Conservation (phyloP, 306 rosid genomes). For the Vigna unguiculata region DNA sequence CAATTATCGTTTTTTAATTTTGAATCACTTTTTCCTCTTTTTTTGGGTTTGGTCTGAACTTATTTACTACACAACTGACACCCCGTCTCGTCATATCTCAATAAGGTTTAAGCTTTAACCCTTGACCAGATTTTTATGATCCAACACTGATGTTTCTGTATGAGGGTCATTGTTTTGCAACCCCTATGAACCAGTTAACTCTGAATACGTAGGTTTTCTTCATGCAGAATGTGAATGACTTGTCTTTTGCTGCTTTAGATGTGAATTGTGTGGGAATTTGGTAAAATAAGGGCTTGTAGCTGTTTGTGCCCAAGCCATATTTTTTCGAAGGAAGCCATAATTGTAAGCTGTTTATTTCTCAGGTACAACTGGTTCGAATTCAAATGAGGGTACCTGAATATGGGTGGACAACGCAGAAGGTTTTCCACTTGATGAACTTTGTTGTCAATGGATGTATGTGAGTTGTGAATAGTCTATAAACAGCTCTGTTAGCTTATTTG, state of each 20-base stretch:
- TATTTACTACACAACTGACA: neutral
- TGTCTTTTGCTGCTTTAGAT: slow-evolving; percentile 17
- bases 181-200: neutral
- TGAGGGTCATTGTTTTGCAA: neutral
- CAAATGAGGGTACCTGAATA: slow-evolving; percentile 76
- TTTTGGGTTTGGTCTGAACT: slow-evolving; percentile 3
- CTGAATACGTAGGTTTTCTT: neutral
- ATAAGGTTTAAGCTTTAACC: neutral
- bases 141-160: neutral
- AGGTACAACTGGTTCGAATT: slow-evolving; percentile 78
- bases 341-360: neutral
- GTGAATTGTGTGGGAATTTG: slow-evolving; percentile 25
- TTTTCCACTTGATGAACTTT: slow-evolving; percentile 85
- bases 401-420: slow-evolving; percentile 88
- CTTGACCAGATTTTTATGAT: slow-evolving; percentile 17
- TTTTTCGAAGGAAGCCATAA: neutral
- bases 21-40: neutral
- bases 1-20: neutral
- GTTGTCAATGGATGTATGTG: slow-evolving; percentile 81
- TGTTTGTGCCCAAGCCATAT: neutral
- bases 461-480: slow-evolving; percentile 7
- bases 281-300: slow-evolving; percentile 1
- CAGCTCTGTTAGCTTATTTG: neutral
- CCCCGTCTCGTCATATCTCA: slow-evolving; percentile 15
- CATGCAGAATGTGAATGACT: neutral